phyloP scores from a whole-genome alignment of 2,329 filamentous ascomycete genomes.

The Colletotrichum sojae region DNA sequence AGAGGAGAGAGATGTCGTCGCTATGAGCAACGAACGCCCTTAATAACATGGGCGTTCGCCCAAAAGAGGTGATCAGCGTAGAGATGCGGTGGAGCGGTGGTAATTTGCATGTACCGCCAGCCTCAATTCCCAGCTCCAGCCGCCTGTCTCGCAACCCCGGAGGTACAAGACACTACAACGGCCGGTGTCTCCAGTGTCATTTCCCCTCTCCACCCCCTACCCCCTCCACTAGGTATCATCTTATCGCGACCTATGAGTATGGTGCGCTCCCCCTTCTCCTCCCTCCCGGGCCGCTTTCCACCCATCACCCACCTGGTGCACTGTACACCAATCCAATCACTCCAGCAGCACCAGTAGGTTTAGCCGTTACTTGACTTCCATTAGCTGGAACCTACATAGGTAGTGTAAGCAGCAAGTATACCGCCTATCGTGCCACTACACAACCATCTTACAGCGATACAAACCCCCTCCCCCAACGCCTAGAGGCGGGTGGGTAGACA shows the following conservation, averaged over 20 bases:
- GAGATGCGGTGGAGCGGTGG: constrained; percentile 16
- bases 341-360: no score
- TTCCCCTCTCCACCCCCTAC: constrained; percentile 38
- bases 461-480: no score
- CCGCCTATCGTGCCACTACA: no score
- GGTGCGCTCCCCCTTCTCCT: background rate
- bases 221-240: constrained; percentile 12
- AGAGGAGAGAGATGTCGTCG: constrained; percentile 17
- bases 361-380: no score
- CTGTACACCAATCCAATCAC: no score
- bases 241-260: background rate
- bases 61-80: constrained; percentile 31
- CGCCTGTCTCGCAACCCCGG: background rate
- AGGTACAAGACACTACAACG: constrained; percentile 31
- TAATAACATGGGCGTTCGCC: constrained; percentile 17
- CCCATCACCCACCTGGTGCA: background rate
- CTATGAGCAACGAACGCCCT: constrained; percentile 11
- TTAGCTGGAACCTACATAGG: no score
- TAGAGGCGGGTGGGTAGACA: no score
- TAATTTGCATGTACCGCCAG: constrained; percentile 21
- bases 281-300: constrained; percentile 3
- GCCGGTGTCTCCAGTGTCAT: constrained; percentile 38
- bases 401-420: no score
- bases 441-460: no score
- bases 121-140: constrained; percentile 9